phyloP scores from a whole-genome alignment of 805 yeast species.

The Grigorovia yakushimaensis region DNA sequence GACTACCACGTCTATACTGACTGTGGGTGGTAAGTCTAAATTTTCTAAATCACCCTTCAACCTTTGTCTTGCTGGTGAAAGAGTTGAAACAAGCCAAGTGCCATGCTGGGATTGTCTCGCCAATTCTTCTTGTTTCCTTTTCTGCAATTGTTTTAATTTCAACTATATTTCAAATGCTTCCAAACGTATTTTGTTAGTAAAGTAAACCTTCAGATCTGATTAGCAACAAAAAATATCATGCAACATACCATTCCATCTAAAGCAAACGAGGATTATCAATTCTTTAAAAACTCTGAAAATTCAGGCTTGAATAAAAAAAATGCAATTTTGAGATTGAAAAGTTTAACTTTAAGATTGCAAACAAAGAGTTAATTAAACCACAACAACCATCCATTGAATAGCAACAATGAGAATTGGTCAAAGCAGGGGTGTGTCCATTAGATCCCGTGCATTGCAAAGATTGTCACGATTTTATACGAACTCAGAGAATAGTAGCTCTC shows the following conservation, averaged over 20 bases:
- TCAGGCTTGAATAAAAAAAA: no score
- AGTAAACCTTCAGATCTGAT: background rate
- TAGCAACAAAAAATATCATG: background rate
- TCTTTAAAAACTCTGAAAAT: no score
- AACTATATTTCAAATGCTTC: conserved; percentile 7
- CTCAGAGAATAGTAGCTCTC: background rate
- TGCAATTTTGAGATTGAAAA: background rate
- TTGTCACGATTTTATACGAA: conserved; percentile 9
- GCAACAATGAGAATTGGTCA: background rate
- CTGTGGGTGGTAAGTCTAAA: conserved; percentile 20
- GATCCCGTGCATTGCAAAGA: conserved; percentile 20
- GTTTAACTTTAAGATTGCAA: no score
- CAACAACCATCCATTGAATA: background rate
- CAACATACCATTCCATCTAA: background rate
- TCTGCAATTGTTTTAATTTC: conserved; percentile 21
- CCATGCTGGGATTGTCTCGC: background rate
- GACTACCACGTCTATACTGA: conserved; percentile 5
- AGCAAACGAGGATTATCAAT: no score
- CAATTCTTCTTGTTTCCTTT: conserved; percentile 12
- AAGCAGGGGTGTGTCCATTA: conserved; percentile 5
- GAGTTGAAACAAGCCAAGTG: background rate
- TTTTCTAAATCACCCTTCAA: conserved; percentile 19
- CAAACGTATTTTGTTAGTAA: background rate
- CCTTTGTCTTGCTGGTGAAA: conserved; percentile 16
- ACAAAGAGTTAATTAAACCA: no score